Percentiles rank a stretch among this genome's conserved stretches.
These are phyloP conservation scores for Aspergillus cristatus DNA, from an alignment of 495 filamentous ascomycete species.

Conservation along the genomic window DNA sequence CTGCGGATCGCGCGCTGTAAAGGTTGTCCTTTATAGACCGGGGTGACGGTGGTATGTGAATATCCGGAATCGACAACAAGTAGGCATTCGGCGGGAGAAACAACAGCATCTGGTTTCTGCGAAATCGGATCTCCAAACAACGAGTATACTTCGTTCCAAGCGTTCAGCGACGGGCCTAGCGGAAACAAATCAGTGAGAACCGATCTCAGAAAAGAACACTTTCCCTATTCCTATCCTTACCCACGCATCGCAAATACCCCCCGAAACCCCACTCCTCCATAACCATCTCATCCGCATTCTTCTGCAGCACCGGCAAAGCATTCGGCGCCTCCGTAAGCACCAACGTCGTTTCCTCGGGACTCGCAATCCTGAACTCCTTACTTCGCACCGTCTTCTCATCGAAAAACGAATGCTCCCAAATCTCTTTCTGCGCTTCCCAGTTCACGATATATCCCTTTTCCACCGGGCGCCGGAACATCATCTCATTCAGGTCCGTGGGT, in stretches of 20 bases:
- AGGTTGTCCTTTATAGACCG: constrained; percentile 69
- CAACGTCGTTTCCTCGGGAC: constrained; percentile 67
- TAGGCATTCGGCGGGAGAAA: constrained; percentile 65
- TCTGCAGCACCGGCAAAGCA: constrained; percentile 66
- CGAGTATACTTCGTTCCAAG: constrained; percentile 68
- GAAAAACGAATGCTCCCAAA: constrained; percentile 90
- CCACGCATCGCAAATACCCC: constrained; percentile 63
- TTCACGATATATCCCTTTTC: constrained; percentile 95
- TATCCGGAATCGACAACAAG: constrained; percentile 87
- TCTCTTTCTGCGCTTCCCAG: constrained; percentile 92
- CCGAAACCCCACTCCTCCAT: constrained; percentile 98
- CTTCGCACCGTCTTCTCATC: constrained; percentile 54
- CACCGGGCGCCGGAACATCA: constrained; percentile 77
- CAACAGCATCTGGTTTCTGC: constrained; percentile 15
- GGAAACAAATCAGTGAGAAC: constrained; percentile 2
- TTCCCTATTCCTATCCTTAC: constrained; percentile 17
- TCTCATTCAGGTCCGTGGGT: constrained; percentile 83
- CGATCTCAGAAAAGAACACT: neutral
- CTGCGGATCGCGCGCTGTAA: constrained; percentile 75
- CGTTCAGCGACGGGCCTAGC: constrained; percentile 62
- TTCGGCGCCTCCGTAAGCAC: constrained; percentile 90
- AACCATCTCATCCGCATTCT: constrained; percentile 88
- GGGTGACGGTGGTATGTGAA: constrained; percentile 88
- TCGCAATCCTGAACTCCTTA: constrained; percentile 25
- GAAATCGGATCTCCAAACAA: constrained; percentile 46